These are phyloP conservation scores for Trichoderma semiorbis DNA, from an alignment of 2,329 filamentous ascomycete genomes.

Conservation along the genomic window DNA sequence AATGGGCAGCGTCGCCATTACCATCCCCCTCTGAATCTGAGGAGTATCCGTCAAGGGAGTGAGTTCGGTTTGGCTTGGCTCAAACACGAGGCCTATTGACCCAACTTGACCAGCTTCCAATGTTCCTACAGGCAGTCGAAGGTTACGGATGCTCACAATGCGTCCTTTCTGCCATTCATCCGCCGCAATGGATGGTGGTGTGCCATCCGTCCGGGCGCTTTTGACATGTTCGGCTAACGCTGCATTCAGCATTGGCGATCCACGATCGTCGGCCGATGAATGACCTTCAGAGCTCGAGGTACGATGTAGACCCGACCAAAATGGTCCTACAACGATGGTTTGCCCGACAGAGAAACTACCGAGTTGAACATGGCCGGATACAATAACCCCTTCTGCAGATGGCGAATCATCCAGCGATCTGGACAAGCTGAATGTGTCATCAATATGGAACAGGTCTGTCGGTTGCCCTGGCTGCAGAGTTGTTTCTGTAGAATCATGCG, in stretches of 20 bases:
- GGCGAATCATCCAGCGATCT: conserved; percentile 47
- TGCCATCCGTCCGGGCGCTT: conserved; percentile 50
- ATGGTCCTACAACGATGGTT: conserved; percentile 74
- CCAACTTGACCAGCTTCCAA: conserved; percentile 81
- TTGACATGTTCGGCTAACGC: conserved; percentile 52
- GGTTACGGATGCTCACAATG: conserved; percentile 81
- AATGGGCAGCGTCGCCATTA: conserved; percentile 62
- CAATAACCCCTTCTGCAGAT: conserved; percentile 56
- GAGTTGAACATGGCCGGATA: conserved; percentile 80
- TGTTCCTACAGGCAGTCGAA: conserved; percentile 75
- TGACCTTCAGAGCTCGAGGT: conserved; percentile 41
- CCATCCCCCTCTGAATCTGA: conserved; percentile 74
- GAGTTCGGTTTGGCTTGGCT: conserved; percentile 27
- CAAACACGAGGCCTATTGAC: conserved; percentile 75
- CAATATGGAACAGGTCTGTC: conserved; percentile 75
- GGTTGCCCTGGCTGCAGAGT: conserved; percentile 58
- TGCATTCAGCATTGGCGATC: conserved; percentile 51
- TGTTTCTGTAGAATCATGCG: conserved; percentile 52
- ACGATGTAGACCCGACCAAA: conserved; percentile 52
- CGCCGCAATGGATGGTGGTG: conserved; percentile 50
- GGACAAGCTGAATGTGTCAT: conserved; percentile 80
- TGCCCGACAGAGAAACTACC: conserved; percentile 77
- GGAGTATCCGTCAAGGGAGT: conserved; percentile 27
- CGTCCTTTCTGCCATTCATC: conserved; percentile 77
- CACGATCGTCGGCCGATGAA: conserved; percentile 46